Base-by-base conservation (phyloP, 106 monocot species). In the Gastrodia elata region DNA sequence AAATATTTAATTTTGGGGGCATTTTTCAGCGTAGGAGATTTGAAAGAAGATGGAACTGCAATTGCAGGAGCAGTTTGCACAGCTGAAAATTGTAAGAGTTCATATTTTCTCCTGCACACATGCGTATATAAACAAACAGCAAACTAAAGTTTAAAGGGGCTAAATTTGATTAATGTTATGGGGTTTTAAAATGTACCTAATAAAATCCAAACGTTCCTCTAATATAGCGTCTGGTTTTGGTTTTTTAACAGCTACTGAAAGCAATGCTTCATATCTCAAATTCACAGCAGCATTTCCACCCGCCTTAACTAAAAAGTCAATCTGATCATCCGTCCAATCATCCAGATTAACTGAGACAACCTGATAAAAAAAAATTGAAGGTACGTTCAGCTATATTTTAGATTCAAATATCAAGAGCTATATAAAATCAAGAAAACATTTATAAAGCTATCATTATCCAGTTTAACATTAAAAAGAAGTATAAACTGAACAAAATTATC, bases 271-370 rank as follows among this genome's bases (percentile, higher is more conserved):
- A 48, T 87, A 93, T 83, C 43, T 85, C 85, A 42, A 73, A 77
- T 93, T 93, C 65, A 82, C 79, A 16, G 81, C 73, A 70, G 68
- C 68, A 82, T 93, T 93, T 41, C 89, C 93, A 77, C 93, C 89
- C 30, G 39, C 41, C 65, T 89, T 70, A 37, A 75, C 68, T 48
- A 93, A 80, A 67, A 64, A 80, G 68, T 93, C 86, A 38, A 93
- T 85, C 58, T 87, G 87, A 64, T 93, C 93, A 75, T 87, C 78
- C 22, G 83, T 84, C 89, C 89, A 93, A 70, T 87, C 87, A 74
- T 93, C 89, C 73, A 93, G 68, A 46, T 89, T 93, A 46, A 89
- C 79, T 39, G 93, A 93, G 13, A 87, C 57, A 14, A 93, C 87
- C 93, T 93, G 76, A 77, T 82, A 28, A 20, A 80, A 28, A 84